Conservation (phyloP, 164 flowering plant genomes). For the Tetrastigma voinierianum region DNA sequence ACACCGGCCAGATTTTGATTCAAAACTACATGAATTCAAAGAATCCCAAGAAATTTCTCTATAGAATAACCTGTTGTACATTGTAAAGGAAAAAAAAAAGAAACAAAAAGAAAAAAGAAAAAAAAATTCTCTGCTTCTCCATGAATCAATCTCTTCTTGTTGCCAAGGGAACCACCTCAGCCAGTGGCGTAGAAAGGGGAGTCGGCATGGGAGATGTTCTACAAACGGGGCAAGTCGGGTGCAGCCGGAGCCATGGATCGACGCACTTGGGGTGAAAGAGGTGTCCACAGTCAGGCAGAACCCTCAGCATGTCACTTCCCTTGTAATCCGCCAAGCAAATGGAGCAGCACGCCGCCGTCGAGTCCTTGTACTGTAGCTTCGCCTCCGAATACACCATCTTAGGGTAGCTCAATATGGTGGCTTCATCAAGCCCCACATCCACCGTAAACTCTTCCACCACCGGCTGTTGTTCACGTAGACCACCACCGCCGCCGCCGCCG, state of each 20-base stretch:
- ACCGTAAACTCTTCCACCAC: slow-evolving; percentile 13
- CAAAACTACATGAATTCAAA: too few species aligned
- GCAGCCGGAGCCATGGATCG: slow-evolving; percentile 71
- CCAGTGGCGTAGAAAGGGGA: slow-evolving; percentile 67
- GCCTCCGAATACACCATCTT: slow-evolving; percentile 59
- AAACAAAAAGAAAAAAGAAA: too few species aligned
- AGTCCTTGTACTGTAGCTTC: slow-evolving; percentile 33
- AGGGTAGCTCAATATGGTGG: slow-evolving; percentile 61
- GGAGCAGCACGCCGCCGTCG: slow-evolving; percentile 57
- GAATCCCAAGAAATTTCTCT: too few species aligned
- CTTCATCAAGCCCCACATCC: slow-evolving; percentile 69
- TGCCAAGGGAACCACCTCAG: slow-evolving; percentile 70
- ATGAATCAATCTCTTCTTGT: slow-evolving; percentile 13
- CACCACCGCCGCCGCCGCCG: background rate
- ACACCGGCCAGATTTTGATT: too few species aligned
- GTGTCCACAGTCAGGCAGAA: slow-evolving; percentile 78
- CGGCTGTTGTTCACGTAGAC: background rate
- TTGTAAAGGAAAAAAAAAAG: too few species aligned
- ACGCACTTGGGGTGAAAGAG: slow-evolving; percentile 69
- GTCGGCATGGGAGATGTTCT: slow-evolving; percentile 68
- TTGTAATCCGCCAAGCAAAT: slow-evolving; percentile 83
- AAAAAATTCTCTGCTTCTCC: too few species aligned
- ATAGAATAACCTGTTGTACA: too few species aligned
- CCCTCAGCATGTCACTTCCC: slow-evolving; percentile 47
- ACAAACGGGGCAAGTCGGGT: slow-evolving; percentile 85